These are phyloP conservation scores for Handroanthus guayacan DNA, from an alignment of 257 asterid species.

Conservation along the genomic window DNA sequence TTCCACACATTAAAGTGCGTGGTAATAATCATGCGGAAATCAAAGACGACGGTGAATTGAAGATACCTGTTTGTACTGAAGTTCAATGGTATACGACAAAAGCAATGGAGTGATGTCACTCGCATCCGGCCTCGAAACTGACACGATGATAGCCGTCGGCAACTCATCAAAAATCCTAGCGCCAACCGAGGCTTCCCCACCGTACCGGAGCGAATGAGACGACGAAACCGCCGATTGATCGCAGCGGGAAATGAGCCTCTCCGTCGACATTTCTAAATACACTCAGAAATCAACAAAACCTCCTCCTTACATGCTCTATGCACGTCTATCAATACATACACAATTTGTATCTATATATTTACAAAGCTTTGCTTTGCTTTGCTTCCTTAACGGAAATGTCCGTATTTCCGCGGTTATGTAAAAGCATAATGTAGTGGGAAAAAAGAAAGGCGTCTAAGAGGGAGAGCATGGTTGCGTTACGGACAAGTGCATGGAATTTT, in stretches of 20 bases:
- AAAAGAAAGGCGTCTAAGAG: conserved; percentile 21
- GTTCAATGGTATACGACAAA: conserved; percentile 79
- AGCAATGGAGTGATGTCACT: conserved; percentile 88
- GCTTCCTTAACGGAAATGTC: conserved; percentile 12
- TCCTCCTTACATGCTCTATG: conserved; percentile 28
- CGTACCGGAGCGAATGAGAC: conserved; percentile 59
- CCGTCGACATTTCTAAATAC: conserved; percentile 67
- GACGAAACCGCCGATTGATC: conserved; percentile 51
- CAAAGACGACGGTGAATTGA: not conserved
- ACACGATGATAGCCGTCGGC: conserved; percentile 72
- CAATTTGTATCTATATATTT: not conserved
- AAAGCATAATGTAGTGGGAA: conserved; percentile 41
- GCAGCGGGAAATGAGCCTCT: conserved; percentile 60
- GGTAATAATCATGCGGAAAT: conserved; percentile 26
- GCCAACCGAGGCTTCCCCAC: conserved; percentile 43
- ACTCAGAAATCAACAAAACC: conserved; percentile 29
- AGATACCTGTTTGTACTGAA: conserved; percentile 81
- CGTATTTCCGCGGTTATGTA: not conserved
- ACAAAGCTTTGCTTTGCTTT: too few relatives aligned
- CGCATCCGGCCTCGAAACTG: conserved; percentile 84
- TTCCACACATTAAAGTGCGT: conserved; percentile 24
- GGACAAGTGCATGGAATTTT: conserved; percentile 31
- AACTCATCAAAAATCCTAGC: conserved; percentile 76
- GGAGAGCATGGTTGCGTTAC: conserved; percentile 14
- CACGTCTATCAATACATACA: not conserved